These are phyloP conservation scores for Silene uniflora DNA, from an alignment of 148 eudicot genomes.

Conservation along the genomic window DNA sequence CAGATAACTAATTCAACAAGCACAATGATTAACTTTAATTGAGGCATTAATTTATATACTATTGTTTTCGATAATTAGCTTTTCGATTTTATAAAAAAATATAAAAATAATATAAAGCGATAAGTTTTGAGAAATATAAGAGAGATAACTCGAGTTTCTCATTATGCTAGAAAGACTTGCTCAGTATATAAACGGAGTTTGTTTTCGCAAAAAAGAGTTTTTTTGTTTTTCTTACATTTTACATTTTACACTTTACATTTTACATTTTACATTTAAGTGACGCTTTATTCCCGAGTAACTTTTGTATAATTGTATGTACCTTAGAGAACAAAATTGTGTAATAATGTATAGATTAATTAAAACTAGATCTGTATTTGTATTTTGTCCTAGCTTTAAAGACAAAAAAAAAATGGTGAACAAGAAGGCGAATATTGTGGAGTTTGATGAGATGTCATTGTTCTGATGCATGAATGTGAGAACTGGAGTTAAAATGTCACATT, in stretches of 20 bases:
- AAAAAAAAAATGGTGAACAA: not conserved
- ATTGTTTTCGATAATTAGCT: not conserved
- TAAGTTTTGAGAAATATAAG: too few species aligned
- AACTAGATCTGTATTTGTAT: not conserved
- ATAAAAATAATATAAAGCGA: too few species aligned
- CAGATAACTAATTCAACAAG: constrained; percentile 1
- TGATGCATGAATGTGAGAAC: not conserved
- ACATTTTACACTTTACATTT: too few species aligned
- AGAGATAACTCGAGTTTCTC: too few species aligned
- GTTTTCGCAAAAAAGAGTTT: too few species aligned
- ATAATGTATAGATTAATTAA: not conserved
- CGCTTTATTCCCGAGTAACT: too few species aligned
- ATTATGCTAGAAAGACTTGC: too few species aligned
- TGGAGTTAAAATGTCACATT: not conserved
- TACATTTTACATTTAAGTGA: too few species aligned
- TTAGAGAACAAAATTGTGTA: too few species aligned
- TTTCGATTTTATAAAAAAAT: not conserved
- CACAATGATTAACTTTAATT: constrained; percentile 4
- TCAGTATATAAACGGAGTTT: too few species aligned
- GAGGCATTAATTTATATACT: not conserved
- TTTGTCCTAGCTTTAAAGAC: not conserved
- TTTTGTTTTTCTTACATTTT: too few species aligned
- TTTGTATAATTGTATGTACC: too few species aligned
- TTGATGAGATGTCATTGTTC: not conserved
- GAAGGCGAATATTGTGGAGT: not conserved